Evolutionary conservation across 2,329 filamentous ascomycete genomes (phyloP).

Genomic region (Phialophora verrucosa): DNA sequence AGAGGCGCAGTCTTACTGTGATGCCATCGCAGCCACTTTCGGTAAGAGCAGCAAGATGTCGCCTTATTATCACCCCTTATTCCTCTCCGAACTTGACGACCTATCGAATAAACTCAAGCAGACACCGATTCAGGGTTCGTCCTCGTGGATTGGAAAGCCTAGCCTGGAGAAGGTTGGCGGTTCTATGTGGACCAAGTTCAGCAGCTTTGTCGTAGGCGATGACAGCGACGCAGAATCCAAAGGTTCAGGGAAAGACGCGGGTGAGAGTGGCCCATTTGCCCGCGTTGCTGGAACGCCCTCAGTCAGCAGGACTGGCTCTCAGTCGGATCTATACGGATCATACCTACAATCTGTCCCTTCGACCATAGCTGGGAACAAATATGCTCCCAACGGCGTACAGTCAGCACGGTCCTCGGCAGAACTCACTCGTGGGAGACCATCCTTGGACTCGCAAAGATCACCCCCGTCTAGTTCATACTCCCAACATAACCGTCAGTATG

Average conservation of each 20-base stretch:
- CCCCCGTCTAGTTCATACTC: slow-evolving; percentile 44
- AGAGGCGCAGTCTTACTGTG: slow-evolving; percentile 90
- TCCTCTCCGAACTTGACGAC: slow-evolving; percentile 81
- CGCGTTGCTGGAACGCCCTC: slow-evolving; percentile 76
- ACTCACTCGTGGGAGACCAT: slow-evolving; percentile 56
- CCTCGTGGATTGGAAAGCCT: slow-evolving; percentile 91
- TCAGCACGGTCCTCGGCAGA: slow-evolving; percentile 59
- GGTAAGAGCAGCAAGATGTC: slow-evolving; percentile 82
- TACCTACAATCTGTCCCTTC: slow-evolving; percentile 51
- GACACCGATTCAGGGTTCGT: slow-evolving; percentile 78
- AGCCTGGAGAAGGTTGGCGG: slow-evolving; percentile 95
- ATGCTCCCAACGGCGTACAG: slow-evolving; percentile 52
- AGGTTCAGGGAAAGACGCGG: slow-evolving; percentile 61
- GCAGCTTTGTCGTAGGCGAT: slow-evolving; percentile 93
- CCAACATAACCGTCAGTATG: slow-evolving; percentile 44
- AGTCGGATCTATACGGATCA: slow-evolving; percentile 74
- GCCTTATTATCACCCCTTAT: slow-evolving; percentile 78
- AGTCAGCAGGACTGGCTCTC: slow-evolving; percentile 75
- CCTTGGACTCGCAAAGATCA: slow-evolving; percentile 55
- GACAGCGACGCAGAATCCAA: slow-evolving; percentile 71
- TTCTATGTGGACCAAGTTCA: slow-evolving; percentile 89
- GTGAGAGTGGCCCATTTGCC: slow-evolving; percentile 79
- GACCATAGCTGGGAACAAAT: slow-evolving; percentile 48
- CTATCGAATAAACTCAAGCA: slow-evolving; percentile 81
- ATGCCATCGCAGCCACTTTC: slow-evolving; percentile 76